A percentile compares a stretch with the other conserved stretches of the same genome.
phyloP scores from a whole-genome alignment of 345 rosid genomes.

The Erucastrum elatum region DNA sequence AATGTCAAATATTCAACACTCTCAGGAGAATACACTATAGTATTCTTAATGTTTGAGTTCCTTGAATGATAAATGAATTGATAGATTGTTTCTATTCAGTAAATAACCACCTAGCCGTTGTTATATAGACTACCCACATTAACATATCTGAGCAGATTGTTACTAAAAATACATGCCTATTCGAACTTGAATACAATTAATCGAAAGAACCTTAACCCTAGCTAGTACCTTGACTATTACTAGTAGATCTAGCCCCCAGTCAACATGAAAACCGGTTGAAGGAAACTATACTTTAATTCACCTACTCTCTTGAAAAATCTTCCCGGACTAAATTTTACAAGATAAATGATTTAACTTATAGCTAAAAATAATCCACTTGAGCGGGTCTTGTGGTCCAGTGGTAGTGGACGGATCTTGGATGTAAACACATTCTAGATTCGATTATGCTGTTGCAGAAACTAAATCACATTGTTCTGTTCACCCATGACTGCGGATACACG shows the following conservation, averaged over 20 bases:
- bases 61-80: background rate
- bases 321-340: background rate
- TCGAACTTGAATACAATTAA: background rate
- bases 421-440: no score
- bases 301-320: background rate
- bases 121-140: background rate
- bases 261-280: background rate
- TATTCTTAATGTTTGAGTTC: background rate
- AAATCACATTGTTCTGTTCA: no score
- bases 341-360: background rate
- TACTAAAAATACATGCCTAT: background rate
- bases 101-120: background rate
- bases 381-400: no score
- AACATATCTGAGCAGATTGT: no score
- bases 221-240: no score
- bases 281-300: background rate
- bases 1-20: background rate
- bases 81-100: background rate
- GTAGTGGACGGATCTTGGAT: no score
- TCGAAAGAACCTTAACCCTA: background rate
- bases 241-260: background rate
- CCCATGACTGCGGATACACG: no score
- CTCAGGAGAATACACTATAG: background rate
- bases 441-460: no score
- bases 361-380: background rate